Evolutionary conservation across 805 yeast species (phyloP), one percentile per base, ranked within the genome.

Genomic region (Hanseniaspora lachancei): DNA sequence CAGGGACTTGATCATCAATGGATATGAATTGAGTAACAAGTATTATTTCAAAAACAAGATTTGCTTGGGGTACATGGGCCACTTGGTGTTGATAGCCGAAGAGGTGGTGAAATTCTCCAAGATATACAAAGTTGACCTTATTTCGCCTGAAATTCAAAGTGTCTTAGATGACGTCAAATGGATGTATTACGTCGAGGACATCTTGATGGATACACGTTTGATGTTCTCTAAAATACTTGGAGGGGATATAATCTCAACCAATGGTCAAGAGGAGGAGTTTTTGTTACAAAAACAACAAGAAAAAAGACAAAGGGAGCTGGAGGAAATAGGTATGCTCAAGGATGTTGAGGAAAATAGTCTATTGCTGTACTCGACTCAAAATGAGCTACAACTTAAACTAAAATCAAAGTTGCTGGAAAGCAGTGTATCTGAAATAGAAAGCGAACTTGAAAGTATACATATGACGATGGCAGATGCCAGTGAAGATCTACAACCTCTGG

Each of bases 51-150:
- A 71, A 57, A 73, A 74, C 16, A 79, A 80, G 5, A 77, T 86
- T 42, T 76, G 95, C 55, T 78, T 89, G 41, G 98, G 98, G 0
- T 93, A 88, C 66, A 89, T 89, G 88, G 98, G 98, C n/a, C 98
- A 93, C 67, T 71, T 93, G 60, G 88, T 95, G 7, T 72, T 93
- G 52, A 87, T 93, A 57, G 89, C 96, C 52, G 98, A 93, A 67
- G 98, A 93, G 67, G 89, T 93, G 47, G 96, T 89, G 49, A 93
- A 93, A 66, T 93, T 93, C 67, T 71, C 75, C 6, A 65, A 66
- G 46, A 69, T 78, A 3, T 76, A 66, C 55, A 66, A 70, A 54
- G 66, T 67, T 2, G 66, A 67, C 32, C 50, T 64, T 36, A 67
- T 68, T 1, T 67, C 70, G 0, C 67, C 65, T 2, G 66, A 62